Percentiles rank a stretch among this genome's conserved stretches.
Evolutionary conservation across 202 grass and related monocot species (phyloP).

Genomic region (Setaria italica): DNA sequence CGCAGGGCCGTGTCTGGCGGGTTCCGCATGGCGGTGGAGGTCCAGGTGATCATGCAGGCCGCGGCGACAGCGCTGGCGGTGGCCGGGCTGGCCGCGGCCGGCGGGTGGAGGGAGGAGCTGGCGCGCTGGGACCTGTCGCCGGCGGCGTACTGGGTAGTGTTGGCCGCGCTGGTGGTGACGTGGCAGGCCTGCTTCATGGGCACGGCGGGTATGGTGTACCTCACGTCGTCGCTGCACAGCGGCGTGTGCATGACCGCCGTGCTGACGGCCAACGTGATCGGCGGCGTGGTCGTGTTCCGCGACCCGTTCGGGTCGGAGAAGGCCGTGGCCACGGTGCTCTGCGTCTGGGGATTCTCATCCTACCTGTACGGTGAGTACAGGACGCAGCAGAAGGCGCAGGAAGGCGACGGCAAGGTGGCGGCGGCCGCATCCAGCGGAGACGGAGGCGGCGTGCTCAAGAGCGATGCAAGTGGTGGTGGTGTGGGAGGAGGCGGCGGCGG

Average conservation of each 20-base stretch:
- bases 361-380: conserved; percentile 88
- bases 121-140: conserved; percentile 69
- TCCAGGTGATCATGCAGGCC: conserved; percentile 90
- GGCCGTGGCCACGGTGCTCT: conserved; percentile 80
- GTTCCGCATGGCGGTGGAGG: conserved; percentile 85
- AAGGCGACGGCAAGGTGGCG: conserved; percentile 41
- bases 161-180: conserved; percentile 60
- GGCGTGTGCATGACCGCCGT: conserved; percentile 97
- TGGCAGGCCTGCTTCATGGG: conserved; percentile 99
- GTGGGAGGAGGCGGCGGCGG: conserved; percentile 23
- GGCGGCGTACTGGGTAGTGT: conserved; percentile 67
- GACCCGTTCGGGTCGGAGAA: conserved; percentile 81
- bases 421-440: conserved; percentile 35
- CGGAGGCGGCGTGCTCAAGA: conserved; percentile 26
- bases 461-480: conserved; percentile 35
- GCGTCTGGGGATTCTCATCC: conserved; percentile 92
- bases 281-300: conserved; percentile 73
- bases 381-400: conserved; percentile 43
- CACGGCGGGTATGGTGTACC: conserved; percentile 89
- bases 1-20: conserved; percentile 58
- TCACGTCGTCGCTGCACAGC: conserved; percentile 89
- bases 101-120: conserved; percentile 57
- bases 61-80: conserved; percentile 67
- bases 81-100: conserved; percentile 46
- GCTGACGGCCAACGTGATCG: conserved; percentile 80